These are phyloP conservation scores for Umbellularia californica DNA, from an alignment of 164 flowering plant genomes.

Conservation along the genomic window DNA sequence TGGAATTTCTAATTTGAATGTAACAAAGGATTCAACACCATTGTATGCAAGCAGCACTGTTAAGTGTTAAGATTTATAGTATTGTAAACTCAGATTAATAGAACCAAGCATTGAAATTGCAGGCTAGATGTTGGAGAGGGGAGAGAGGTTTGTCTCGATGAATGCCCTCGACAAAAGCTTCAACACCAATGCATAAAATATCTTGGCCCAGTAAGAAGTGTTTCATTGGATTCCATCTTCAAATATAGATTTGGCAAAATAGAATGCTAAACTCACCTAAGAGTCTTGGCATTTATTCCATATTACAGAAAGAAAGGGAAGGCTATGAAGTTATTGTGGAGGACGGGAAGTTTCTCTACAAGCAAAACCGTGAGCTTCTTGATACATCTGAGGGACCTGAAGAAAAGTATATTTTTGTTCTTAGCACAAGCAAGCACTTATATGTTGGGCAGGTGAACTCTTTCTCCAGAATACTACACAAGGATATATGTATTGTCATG, in stretches of 20 bases:
- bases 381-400: slow-evolving; percentile 54
- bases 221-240: too few relatives aligned
- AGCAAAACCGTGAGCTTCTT: slow-evolving; percentile 44
- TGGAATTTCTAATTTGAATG: neutral
- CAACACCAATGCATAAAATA: slow-evolving; percentile 92
- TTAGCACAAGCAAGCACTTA: slow-evolving; percentile 68
- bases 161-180: slow-evolving; percentile 68
- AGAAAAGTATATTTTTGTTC: slow-evolving; percentile 90
- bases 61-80: too few relatives aligned
- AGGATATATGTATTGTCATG: too few relatives aligned
- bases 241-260: neutral
- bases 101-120: slow-evolving; percentile 11
- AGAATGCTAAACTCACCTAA: neutral
- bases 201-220: slow-evolving; percentile 72
- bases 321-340: slow-evolving; percentile 65
- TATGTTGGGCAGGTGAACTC: slow-evolving; percentile 52
- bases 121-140: slow-evolving; percentile 96
- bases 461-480: neutral
- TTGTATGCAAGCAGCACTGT: neutral
- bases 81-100: neutral
- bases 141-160: slow-evolving; percentile 64
- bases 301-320: slow-evolving; percentile 62
- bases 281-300: neutral
- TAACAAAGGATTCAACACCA: too few relatives aligned
- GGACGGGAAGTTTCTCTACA: slow-evolving; percentile 61